Base-by-base conservation (phyloP, 108 stramenopile genomes). In the Discostella stelligeroides region DNA sequence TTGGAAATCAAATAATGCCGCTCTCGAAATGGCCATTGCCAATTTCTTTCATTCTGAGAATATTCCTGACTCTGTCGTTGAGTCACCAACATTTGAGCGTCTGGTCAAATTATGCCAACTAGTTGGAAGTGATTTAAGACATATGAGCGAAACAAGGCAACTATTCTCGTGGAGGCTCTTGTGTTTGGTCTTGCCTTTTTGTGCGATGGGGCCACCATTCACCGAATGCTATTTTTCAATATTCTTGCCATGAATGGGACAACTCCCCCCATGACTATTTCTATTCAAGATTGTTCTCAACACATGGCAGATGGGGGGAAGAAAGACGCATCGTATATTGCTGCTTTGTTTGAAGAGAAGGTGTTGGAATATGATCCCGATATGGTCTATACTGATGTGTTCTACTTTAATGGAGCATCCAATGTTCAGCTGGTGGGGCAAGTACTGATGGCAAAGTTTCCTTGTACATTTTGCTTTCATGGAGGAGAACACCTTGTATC, bases 401-500 rank as follows among this genome's bases (percentile, higher is more conserved):
- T 74, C 45, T 74, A 57, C 41, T 67, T 74, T 30, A 56, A 74
- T 59, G 73, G 73, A 48, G 67, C 66, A 40, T 40, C 54, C 0
- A 74, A 74, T 23, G 46, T 67, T 15, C 66, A 57, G 28, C 58
- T 59, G 59, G 73, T 55, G 20, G 65, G 73, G 1, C 15, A 57
- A 1, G 24, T 73, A 0, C 17, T 73, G 38, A n/a, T 25, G 12
- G 65, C 53, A 34, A 66, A 57, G 54, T 58, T 17, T 17, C 72
- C 64, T 4, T 12, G 28, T 14, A 9, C 45, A 34, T 59, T 29
- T 48, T 30, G 25, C 14, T 49, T 73, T 1, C 72, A 66, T 43
- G 72, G 72, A n/a, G 55, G 38, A 0, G 63, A 72, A 39, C 71
- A 72, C 40, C 53, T 72, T 0, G 40, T 72, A 10, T 64, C 63